Percentiles rank a stretch among this genome's conserved stretches.
These are phyloP conservation scores for Hyaloscypha hepaticicola DNA, from an alignment of 495 filamentous ascomycete genomes.

Conservation along the genomic window DNA sequence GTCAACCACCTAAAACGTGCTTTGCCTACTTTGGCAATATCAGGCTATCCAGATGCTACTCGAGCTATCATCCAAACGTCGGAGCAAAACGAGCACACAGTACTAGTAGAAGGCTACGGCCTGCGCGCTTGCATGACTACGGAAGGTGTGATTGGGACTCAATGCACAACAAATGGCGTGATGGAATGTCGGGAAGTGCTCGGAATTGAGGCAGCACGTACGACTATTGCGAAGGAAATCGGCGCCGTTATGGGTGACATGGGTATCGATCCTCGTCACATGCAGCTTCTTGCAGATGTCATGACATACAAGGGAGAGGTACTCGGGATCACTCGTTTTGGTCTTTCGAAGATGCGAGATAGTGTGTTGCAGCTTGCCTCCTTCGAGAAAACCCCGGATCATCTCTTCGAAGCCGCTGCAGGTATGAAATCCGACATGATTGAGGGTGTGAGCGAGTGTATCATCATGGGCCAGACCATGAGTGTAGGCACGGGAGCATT, in stretches of 20 bases:
- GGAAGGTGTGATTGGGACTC: slow-evolving; percentile 74
- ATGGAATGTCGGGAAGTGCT: slow-evolving; percentile 92
- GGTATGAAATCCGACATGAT: slow-evolving; percentile 85
- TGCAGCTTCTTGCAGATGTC: slow-evolving; percentile 97
- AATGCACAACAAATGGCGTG: slow-evolving; percentile 77
- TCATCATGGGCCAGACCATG: slow-evolving; percentile 97
- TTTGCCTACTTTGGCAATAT: slow-evolving; percentile 75
- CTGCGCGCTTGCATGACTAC: slow-evolving; percentile 88
- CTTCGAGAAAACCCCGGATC: slow-evolving; percentile 98
- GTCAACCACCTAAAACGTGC: slow-evolving; percentile 80
- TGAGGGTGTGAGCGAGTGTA: slow-evolving; percentile 93
- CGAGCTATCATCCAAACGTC: slow-evolving; percentile 82
- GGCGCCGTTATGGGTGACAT: slow-evolving; percentile 80
- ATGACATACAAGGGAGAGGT: slow-evolving; percentile 99
- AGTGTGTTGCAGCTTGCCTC: slow-evolving; percentile 90
- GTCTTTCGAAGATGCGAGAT: slow-evolving; percentile 95
- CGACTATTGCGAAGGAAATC: slow-evolving; percentile 81
- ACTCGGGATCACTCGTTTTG: slow-evolving; percentile 96
- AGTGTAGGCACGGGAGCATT: slow-evolving; percentile 88
- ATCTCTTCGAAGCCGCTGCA: slow-evolving; percentile 92
- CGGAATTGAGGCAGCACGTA: slow-evolving; percentile 91
- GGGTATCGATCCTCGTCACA: slow-evolving; percentile 97
- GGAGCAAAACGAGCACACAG: slow-evolving; percentile 57
- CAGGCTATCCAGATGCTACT: slow-evolving; percentile 80
- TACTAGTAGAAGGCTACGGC: slow-evolving; percentile 95